Base-by-base conservation (phyloP, 495 filamentous ascomycete species). In the Penicillium bialowiezense region DNA sequence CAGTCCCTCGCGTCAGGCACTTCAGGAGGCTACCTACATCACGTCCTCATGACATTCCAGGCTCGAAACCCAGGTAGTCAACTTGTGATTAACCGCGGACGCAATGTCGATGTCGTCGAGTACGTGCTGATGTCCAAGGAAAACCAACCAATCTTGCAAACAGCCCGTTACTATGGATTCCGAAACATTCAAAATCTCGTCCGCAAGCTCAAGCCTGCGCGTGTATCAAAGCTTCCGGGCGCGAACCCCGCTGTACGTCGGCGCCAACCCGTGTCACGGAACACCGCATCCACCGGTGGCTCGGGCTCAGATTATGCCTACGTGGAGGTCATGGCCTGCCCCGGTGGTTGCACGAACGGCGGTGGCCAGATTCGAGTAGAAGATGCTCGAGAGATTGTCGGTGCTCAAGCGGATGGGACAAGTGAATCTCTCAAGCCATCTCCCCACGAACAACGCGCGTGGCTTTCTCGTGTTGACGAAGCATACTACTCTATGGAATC, bases 251-350 rank as follows among this genome's bases (percentile, higher is more conserved):
- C 17, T 65, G 81, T 56, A 72, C 70, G 56, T 65, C 77, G 50
- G 56, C 72, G 51, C 64, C 62, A 60, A 41, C 63, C 61, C 24
- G 40, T 63, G 19, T 68, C 67, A 17, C 67, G 71, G 3, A 65
- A 67, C 42, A 55, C 54, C 3, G 60, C 58, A 0, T 36, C 66
- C 3, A 39, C 44, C 3, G 58, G 58, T 12, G 69, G 71, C 12
- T 65, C 77, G 5, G 75, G 68, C 14, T 62, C 68, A 17, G 88
- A 93, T 10, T 91, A 89, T 60, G 82, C 83, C 18, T 97, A 95
- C 68, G 89, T 98, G 9, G 93, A 98, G 62, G 95, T 98, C 28
- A 98, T 98, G 93, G 93, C 93, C 21, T 98, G 93, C 69, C 93
- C 93, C 0, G 93, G 95, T 8, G 93, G 93, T 1, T 98, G 93